phyloP scores from a whole-genome alignment of 345 rosid species.

The Lepidium africanum region DNA sequence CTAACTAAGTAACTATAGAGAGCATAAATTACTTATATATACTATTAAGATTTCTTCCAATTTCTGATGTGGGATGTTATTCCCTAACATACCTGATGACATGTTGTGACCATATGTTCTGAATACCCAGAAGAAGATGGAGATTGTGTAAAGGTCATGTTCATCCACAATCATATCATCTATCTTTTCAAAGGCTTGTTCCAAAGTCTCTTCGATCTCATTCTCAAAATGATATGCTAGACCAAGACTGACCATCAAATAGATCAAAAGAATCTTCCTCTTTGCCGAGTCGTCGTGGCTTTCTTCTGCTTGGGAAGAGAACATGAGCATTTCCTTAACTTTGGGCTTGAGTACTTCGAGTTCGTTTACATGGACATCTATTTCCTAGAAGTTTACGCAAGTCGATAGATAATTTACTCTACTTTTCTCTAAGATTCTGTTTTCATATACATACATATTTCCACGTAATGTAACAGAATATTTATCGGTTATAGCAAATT shows the following conservation, averaged over 20 bases:
- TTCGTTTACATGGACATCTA: neutral
- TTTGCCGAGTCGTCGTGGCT: neutral
- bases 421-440: neutral
- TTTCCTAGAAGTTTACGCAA: neutral
- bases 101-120: slow-evolving; percentile 1
- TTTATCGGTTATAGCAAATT: neutral
- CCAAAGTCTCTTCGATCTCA: neutral
- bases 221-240: neutral
- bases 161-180: neutral
- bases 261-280: neutral
- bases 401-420: neutral
- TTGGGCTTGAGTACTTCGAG: neutral
- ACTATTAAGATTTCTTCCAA: too few relatives aligned
- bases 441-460: neutral
- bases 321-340: neutral
- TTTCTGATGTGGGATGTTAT: too few relatives aligned
- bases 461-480: neutral
- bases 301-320: neutral
- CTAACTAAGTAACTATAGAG: neutral
- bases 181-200: neutral
- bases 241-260: slow-evolving; percentile 6
- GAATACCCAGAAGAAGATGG: neutral
- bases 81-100: neutral
- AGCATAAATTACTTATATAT: neutral
- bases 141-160: neutral